Evolutionary conservation across 2,329 filamentous ascomycete species (phyloP).

Genomic region (Monosporascus sp.): DNA sequence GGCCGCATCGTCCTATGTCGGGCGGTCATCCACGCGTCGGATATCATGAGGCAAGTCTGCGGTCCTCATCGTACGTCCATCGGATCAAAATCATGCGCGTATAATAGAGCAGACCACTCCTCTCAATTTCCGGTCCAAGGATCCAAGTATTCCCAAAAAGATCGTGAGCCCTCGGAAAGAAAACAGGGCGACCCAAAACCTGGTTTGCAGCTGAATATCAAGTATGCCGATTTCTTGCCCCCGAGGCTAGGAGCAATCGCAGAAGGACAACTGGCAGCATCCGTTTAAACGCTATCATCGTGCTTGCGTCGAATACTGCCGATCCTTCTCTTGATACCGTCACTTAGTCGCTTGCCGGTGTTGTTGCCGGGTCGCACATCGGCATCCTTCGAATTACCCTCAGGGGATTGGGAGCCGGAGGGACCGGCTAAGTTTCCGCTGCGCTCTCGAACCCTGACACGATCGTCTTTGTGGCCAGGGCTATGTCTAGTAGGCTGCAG

Average conservation of each 20-base stretch:
- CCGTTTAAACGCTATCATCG: conserved; percentile 7
- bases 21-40: too few relatives aligned
- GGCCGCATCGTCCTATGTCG: too few relatives aligned
- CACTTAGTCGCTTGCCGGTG: conserved; percentile 39
- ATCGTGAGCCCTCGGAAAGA: too few relatives aligned
- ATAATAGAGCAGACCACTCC: too few relatives aligned
- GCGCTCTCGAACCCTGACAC: conserved; percentile 32
- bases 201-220: too few relatives aligned
- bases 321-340: conserved; percentile 49
- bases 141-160: too few relatives aligned
- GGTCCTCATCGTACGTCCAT: too few relatives aligned
- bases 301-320: conserved; percentile 47
- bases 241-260: conserved; percentile 49
- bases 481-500: conserved; percentile 35
- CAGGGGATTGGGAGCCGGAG: conserved; percentile 8
- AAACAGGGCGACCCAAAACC: too few relatives aligned
- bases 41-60: too few relatives aligned
- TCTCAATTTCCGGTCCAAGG: too few relatives aligned
- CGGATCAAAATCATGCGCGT: too few relatives aligned
- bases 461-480: conserved; percentile 15
- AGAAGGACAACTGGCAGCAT: conserved; percentile 38
- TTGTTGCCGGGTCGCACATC: conserved; percentile 34
- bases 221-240: conserved; percentile 48
- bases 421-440: conserved; percentile 34
- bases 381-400: conserved; percentile 14